A percentile compares a stretch with the other conserved stretches of the same genome.
Conservation (phyloP, 306 rosid genomes). For the Amphicarpaea edgeworthii region DNA sequence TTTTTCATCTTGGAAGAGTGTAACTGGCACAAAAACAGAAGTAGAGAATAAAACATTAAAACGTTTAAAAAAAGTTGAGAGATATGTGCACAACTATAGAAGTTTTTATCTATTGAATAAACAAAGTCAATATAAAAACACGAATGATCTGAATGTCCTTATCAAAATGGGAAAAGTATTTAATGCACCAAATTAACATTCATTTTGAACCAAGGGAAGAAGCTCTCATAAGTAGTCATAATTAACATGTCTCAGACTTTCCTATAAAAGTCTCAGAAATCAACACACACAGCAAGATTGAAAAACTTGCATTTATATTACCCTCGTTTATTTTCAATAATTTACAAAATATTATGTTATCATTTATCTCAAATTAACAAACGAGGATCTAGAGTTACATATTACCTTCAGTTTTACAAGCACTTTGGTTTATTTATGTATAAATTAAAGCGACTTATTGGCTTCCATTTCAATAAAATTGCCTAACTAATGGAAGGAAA, state of each 20-base stretch:
- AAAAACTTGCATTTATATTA: not conserved
- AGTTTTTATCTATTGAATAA: no score
- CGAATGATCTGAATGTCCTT: no score
- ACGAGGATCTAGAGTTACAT: not conserved
- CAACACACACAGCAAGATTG: not conserved
- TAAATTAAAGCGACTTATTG: not conserved
- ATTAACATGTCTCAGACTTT: no score
- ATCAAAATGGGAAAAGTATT: not conserved
- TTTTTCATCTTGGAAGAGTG: no score
- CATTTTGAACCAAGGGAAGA: not conserved
- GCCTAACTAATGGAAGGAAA: slow-evolving; percentile 3
- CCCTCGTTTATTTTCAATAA: not conserved
- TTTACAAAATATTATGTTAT: no score
- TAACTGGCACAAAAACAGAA: no score
- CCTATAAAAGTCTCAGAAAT: not conserved
- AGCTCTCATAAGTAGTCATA: no score
- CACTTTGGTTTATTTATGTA: not conserved
- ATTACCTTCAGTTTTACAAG: not conserved
- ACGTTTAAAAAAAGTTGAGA: no score
- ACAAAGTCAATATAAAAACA: no score
- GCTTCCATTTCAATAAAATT: not conserved
- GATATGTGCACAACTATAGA: no score
- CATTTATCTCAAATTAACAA: no score
- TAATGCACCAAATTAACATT: not conserved
- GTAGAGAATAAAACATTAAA: no score